These are phyloP conservation scores for Lenzites betulinus DNA, from an alignment of 768 basidiomycete genomes.

Conservation along the genomic window DNA sequence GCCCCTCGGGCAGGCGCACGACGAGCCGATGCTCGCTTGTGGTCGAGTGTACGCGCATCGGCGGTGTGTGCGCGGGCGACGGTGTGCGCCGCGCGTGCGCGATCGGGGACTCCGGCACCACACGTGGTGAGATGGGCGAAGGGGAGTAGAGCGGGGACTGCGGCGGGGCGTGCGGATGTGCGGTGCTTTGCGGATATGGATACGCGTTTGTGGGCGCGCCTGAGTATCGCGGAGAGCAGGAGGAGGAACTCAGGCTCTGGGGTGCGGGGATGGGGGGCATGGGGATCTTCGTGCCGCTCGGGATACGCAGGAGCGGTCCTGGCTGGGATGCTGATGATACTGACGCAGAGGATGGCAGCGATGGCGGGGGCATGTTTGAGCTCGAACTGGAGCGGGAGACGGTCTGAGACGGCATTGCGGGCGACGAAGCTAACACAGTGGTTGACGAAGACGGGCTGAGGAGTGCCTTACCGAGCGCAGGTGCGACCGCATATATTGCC, in stretches of 20 bases:
- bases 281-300: not conserved
- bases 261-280: not conserved
- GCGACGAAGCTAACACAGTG: no score
- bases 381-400: not conserved
- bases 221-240: not conserved
- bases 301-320: not conserved
- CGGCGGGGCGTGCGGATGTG: not conserved
- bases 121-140: constrained; percentile 1
- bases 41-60: constrained; percentile 47
- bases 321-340: no score
- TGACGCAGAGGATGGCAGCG: not conserved
- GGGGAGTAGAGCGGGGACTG: not conserved
- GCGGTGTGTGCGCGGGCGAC: constrained; percentile 34
- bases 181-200: not conserved
- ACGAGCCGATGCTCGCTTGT: constrained; percentile 44
- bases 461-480: not conserved
- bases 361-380: not conserved
- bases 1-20: constrained; percentile 49
- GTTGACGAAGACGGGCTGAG: not conserved
- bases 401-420: not conserved
- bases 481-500: constrained; percentile 1
- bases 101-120: constrained; percentile 16
- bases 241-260: not conserved
- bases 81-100: constrained; percentile 13
- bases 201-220: not conserved